Evolutionary conservation across 441 rosid species (phyloP).

Genomic region (Eugenia klotzschiana): DNA sequence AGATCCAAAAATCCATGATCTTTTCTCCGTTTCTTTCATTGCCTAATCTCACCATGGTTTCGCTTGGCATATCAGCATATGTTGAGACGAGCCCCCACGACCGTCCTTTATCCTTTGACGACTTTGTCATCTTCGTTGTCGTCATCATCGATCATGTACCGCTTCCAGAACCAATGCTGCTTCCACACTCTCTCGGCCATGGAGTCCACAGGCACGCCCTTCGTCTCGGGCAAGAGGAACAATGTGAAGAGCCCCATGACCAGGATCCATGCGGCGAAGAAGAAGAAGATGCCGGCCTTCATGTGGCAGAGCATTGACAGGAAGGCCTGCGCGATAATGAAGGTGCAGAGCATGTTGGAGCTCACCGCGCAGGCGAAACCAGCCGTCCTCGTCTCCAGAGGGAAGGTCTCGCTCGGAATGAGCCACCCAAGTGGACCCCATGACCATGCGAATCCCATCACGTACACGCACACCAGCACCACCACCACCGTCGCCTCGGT

Average conservation of each 20-base stretch:
- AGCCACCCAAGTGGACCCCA: conserved; percentile 43
- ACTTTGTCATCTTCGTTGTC: not conserved
- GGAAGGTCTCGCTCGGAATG: conserved; percentile 38
- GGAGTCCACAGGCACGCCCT: conserved; percentile 22
- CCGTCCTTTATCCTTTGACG: not conserved
- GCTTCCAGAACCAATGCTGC: conserved; percentile 37
- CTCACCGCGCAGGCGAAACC: conserved; percentile 32
- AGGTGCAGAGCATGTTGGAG: conserved; percentile 31
- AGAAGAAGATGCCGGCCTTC: conserved; percentile 37
- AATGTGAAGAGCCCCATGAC: conserved; percentile 23
- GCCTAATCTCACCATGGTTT: no score
- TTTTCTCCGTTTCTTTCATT: not conserved
- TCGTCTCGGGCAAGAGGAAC: conserved; percentile 36
- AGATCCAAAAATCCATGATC: no score
- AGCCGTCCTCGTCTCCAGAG: conserved; percentile 20
- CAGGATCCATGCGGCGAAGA: conserved; percentile 30
- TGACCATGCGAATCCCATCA: conserved; percentile 35
- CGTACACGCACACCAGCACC: conserved; percentile 20
- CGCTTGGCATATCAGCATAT: not conserved
- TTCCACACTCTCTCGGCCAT: conserved; percentile 33
- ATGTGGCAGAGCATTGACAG: conserved; percentile 31
- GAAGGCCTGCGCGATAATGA: conserved; percentile 35
- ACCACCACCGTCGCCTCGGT: conserved; percentile 18
- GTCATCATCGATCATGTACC: conserved; percentile 5
- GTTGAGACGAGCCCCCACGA: not conserved